phyloP scores from a whole-genome alignment of 1,139 yeast genomes.

The Suhomyces kunorum region DNA sequence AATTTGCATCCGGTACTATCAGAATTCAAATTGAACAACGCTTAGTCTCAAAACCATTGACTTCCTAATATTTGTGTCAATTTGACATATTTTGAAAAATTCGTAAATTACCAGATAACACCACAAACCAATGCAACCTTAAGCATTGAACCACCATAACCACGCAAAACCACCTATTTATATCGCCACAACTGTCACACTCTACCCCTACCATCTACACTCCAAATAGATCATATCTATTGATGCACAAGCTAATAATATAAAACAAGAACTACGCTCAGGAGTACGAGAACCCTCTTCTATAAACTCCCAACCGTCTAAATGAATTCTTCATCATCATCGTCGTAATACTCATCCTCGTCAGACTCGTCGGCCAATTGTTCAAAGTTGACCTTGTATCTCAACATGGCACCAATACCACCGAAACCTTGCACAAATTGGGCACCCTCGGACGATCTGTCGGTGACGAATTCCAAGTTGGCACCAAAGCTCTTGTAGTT shows the following conservation, averaged over 20 bases:
- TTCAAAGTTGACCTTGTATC: constrained; percentile 96
- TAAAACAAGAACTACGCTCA: constrained; percentile 2
- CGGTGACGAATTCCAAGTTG: constrained; percentile 91
- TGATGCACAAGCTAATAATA: constrained; percentile 4
- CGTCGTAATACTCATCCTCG: constrained; percentile 82
- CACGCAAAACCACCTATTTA: no score
- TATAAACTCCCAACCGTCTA: constrained; percentile 18
- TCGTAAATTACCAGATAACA: no score
- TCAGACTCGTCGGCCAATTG: constrained; percentile 88
- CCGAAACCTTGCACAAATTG: constrained; percentile 98
- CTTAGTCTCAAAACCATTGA: no score
- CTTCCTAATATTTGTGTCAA: no score
- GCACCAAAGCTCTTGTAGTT: constrained; percentile 94
- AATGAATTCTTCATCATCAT: constrained; percentile 58
- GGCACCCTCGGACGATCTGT: constrained; percentile 96
- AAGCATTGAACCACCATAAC: background rate
- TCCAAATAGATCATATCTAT: constrained; percentile 3
- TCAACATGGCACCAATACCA: constrained; percentile 95
- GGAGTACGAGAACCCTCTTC: constrained; percentile 4
- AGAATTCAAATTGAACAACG: no score
- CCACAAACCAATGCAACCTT: no score
- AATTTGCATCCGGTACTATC: no score
- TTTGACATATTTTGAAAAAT: no score
- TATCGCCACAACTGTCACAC: no score
- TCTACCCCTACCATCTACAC: no score